A percentile compares a stretch with the other conserved stretches of the same genome.
Conservation (phyloP, 2,329 filamentous ascomycete species). For the Lachnellula cervina region DNA sequence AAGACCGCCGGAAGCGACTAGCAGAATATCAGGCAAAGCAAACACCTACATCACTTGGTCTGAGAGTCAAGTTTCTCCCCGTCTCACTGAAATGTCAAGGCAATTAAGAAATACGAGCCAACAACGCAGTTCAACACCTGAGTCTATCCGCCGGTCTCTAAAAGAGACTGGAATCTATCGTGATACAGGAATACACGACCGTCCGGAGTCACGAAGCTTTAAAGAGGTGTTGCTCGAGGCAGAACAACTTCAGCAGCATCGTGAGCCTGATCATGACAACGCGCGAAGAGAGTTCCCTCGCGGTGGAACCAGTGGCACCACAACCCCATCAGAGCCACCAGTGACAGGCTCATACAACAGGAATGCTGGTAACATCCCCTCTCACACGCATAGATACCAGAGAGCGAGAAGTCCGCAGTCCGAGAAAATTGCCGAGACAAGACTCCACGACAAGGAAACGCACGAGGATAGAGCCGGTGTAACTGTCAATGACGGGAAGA, state of each 20-base stretch:
- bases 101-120: not conserved
- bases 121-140: constrained; percentile 20
- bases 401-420: not conserved
- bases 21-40: constrained; percentile 8
- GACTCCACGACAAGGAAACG: not conserved
- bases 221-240: not conserved
- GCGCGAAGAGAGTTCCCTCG: not conserved
- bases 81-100: not conserved
- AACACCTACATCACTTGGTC: constrained; percentile 27
- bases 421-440: not conserved
- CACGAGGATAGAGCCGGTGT: not conserved
- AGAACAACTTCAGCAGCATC: not conserved
- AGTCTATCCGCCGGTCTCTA: constrained; percentile 20
- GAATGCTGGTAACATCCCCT: not conserved
- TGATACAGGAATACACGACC: constrained; percentile 22
- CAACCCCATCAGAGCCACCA: not conserved
- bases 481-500: not conserved
- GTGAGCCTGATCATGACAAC: not conserved
- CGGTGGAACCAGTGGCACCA: not conserved
- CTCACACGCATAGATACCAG: not conserved
- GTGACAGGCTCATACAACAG: not conserved
- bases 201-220: not conserved
- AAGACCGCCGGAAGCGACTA: constrained; percentile 1
- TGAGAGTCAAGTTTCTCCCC: constrained; percentile 20
- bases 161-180: constrained; percentile 25